These are phyloP conservation scores for Aspergillus ibericus DNA, from an alignment of 2,329 filamentous ascomycete genomes.

Conservation along the genomic window DNA sequence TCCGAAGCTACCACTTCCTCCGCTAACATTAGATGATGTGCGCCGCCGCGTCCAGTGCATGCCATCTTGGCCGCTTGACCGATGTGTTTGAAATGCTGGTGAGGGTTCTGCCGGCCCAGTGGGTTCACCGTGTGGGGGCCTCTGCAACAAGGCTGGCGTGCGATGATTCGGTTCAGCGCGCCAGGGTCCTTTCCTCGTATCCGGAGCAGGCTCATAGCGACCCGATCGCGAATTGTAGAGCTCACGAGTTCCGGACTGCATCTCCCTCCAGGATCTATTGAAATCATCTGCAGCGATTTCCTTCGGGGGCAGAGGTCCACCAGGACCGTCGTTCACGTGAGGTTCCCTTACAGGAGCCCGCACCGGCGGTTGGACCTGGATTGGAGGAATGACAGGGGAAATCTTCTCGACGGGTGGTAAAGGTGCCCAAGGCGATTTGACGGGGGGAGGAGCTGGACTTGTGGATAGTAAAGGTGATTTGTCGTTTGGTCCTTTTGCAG, in stretches of 20 bases:
- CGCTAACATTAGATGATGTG: constrained; percentile 88
- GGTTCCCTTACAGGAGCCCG: constrained; percentile 58
- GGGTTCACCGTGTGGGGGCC: constrained; percentile 63
- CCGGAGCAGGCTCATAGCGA: constrained; percentile 82
- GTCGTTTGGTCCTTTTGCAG: constrained; percentile 53
- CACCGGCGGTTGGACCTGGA: constrained; percentile 42
- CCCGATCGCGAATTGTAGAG: constrained; percentile 95
- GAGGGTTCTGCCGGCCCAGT: constrained; percentile 76
- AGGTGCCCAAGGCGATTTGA: constrained; percentile 89
- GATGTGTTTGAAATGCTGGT: constrained; percentile 77
- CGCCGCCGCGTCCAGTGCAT: constrained; percentile 71
- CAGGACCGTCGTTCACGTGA: constrained; percentile 56
- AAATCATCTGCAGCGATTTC: constrained; percentile 96
- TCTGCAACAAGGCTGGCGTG: constrained; percentile 76
- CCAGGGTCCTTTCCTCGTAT: constrained; percentile 68
- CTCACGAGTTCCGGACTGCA: constrained; percentile 66
- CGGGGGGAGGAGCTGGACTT: constrained; percentile 58
- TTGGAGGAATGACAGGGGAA: constrained; percentile 63
- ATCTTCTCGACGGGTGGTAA: constrained; percentile 82
- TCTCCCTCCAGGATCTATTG: constrained; percentile 79
- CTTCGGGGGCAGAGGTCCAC: constrained; percentile 59
- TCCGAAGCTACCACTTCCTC: constrained; percentile 70
- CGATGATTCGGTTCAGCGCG: constrained; percentile 67
- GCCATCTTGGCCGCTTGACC: constrained; percentile 65
- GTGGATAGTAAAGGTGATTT: constrained; percentile 52